These are phyloP conservation scores for Suaeda aralocaspica DNA, from an alignment of 148 eudicot genomes.

Conservation along the genomic window DNA sequence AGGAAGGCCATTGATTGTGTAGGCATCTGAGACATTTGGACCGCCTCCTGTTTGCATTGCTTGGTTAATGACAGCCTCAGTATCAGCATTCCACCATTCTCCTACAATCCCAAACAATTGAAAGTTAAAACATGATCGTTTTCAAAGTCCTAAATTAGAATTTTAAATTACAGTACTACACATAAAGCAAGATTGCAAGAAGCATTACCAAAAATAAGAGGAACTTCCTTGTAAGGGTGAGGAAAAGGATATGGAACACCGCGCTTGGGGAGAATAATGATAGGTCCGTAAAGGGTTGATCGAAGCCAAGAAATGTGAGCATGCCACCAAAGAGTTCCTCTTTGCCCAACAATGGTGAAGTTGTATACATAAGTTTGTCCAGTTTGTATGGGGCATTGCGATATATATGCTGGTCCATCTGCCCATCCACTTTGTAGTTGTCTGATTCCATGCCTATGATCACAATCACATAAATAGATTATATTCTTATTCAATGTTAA, in stretches of 20 bases:
- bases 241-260: slow-evolving; percentile 44
- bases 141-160: too few relatives aligned
- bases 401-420: slow-evolving; percentile 52
- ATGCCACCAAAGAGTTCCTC: slow-evolving; percentile 59
- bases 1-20: slow-evolving; percentile 52
- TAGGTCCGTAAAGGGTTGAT: slow-evolving; percentile 48
- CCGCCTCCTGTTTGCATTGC: slow-evolving; percentile 47
- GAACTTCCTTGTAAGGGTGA: slow-evolving; percentile 43
- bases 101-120: slow-evolving; percentile 21
- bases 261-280: slow-evolving; percentile 47
- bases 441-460: slow-evolving; percentile 57
- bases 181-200: too few relatives aligned
- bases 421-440: slow-evolving; percentile 58
- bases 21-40: slow-evolving; percentile 55
- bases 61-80: slow-evolving; percentile 45
- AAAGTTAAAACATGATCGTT: background rate
- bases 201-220: slow-evolving; percentile 37
- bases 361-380: slow-evolving; percentile 50
- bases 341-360: slow-evolving; percentile 47
- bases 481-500: too few relatives aligned
- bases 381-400: slow-evolving; percentile 53
- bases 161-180: too few relatives aligned
- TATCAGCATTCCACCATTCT: slow-evolving; percentile 52
- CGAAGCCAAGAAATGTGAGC: slow-evolving; percentile 60
- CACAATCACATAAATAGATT: too few relatives aligned